Evolutionary conservation across 495 filamentous ascomycete genomes (phyloP), one percentile per base, ranked within the genome.

Genomic region (Neurospora tetrasperma): DNA sequence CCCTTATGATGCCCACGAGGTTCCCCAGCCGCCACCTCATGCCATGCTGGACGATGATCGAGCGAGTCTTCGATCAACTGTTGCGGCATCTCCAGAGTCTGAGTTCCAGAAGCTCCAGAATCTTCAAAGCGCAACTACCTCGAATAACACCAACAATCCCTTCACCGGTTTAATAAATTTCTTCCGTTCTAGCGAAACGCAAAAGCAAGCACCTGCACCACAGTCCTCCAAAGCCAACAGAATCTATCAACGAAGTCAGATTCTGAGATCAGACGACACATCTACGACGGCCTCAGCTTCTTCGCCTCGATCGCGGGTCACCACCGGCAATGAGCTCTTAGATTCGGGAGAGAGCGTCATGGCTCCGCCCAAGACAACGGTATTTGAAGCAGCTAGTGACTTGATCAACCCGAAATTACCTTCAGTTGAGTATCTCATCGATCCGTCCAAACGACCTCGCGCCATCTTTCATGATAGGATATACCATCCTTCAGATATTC

Each of bases 381-480:
- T 99, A 71, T 96, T 99, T 72, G 96, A 99, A 83, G 93, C 95
- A 1, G 96, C 96, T 3, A 92, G 93, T 12, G 94, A 98, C 78
- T 82, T 99, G 23, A 86, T 99, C 35, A 95, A 94, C 82, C 96
- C 96, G 3, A 96, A 93, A 12, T 81, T 98, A 3, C 95, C 96
- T 16, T 87, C 91, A 0, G 85, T 86, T 4, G 89, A 92, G 41
- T 99, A 93, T 78, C 85, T 99, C 42, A 86, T 92, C 71, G 90
- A 97, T 72, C 94, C 95, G 16, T 86, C 90, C 42, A 89, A 88
- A 69, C 92, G 96, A n/a, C 88, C 93, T 7, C 88, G 92, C 44
- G 97, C 96, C 14, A 98, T 99, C 73, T 98, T 98, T 82, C 96
- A 99, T 82, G 96, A 98, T 80, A 91, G 96, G 16, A 87, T 98